Base-by-base conservation (phyloP, 805 yeast species). In the Nematodospora valgi region DNA sequence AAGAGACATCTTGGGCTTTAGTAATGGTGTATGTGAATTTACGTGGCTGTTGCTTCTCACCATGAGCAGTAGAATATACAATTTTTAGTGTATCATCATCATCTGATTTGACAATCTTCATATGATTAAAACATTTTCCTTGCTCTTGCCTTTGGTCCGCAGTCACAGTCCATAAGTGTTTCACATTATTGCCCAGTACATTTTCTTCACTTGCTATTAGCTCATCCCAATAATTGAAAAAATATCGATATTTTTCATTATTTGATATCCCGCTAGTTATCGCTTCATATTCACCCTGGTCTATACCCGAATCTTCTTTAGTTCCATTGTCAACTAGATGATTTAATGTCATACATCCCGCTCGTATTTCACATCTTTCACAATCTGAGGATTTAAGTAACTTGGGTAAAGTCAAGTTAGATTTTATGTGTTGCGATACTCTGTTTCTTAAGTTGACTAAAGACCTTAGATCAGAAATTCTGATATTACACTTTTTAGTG, bases 141-240 rank as follows among this genome's bases (percentile, higher is more conserved):
- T 62, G 53, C 3, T 51, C 51, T 52, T 87, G 95, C 35, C 94
- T 67, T 17, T 78, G 78, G 1, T 55, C 52, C 6, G 78, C 68
- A 2, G 82, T 59, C 40, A 76, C 56, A 17, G 80, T 70, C 89
- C 89, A 84, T n/a, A 87, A 58, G 26, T 86, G 85, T 31, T 74
- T 72, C 32, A 74, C 75, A 29, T 72, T 53, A 23, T 70, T 64
- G 10, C 65, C 65, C 30, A 74, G 49, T 4, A 80, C 66, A 2
- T 77, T 70, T 46, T 82, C 95, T 55, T 91, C 98, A 45, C 78
- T 76, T 0, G 83, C 76, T 5, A 93, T 62, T 4, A 87, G 57
- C 11, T 60, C 61, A 49, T 86, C 86, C 94, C 96, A 91, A 36
- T 80, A 74, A 24, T 66, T 62, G 52, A 78, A 81, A 49, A 84